Evolutionary conservation across 1,284 basidiomycete genomes (phyloP), one percentile per base, ranked within the genome.

Genomic region (Microbotryomycetes sp.): DNA sequence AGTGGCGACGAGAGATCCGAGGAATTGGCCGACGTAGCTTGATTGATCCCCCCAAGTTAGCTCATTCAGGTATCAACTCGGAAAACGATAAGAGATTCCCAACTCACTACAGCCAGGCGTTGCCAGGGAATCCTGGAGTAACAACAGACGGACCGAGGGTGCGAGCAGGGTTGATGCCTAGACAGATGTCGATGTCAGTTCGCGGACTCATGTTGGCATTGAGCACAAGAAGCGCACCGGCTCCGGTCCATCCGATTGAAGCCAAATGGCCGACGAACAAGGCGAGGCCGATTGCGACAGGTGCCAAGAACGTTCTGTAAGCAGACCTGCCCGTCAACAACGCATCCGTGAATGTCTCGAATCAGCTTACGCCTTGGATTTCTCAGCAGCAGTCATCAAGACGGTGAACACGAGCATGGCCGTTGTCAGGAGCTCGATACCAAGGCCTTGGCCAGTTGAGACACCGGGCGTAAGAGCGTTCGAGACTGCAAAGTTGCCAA

Each of bases 201-300:
- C n/a, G n/a, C n/a, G n/a, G n/a, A n/a, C n/a, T n/a, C n/a, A n/a
- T n/a, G n/a, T n/a, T n/a, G n/a, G n/a, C n/a, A n/a, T n/a, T n/a
- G n/a, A n/a, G n/a, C n/a, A n/a, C n/a, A n/a, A n/a, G 30, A 18
- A 9, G 18, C 11, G 28, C 26, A 28, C 41, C 54, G 0, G 56
- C 56, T 23, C 56, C 56, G 11, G 56, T 57, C 45, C 30, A 57
- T 4, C 56, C 56, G 23, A 57, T 49, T 3, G 50, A 51, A 16
- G 56, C 48, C 5, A 79, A 67, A 68, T 79, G 78, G 53, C 77
- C 76, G 45, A 77, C 74, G 67, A 79, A 78, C n/a, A 79, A 71
- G 4, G 77, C 73, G 54, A 77, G 74, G 52, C 79, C 79, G 56
- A 81, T 81, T 51, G 77, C 79, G 59, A 81, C 75, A 3, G 80